phyloP scores from a whole-genome alignment of 2,329 filamentous ascomycete species.

The Phaeophleospora eucalypticola region DNA sequence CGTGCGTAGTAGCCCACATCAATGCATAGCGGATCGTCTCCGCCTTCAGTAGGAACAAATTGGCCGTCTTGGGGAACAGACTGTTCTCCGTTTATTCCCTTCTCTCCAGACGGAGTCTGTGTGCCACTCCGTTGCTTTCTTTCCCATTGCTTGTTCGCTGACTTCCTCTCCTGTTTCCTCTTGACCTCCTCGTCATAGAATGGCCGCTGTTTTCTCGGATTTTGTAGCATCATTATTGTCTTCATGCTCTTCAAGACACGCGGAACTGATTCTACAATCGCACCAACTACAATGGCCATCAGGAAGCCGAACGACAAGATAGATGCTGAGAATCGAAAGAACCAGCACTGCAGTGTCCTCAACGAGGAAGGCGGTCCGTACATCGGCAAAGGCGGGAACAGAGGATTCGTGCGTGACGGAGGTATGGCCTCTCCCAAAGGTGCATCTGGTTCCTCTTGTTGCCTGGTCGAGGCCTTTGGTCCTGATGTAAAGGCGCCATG shows the following conservation, averaged over 20 bases:
- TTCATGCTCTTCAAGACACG: slow-evolving; percentile 47
- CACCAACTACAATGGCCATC: slow-evolving; percentile 68
- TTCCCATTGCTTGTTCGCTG: slow-evolving; percentile 61
- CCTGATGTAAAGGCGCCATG: slow-evolving; percentile 32
- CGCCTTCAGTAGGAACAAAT: slow-evolving; percentile 74
- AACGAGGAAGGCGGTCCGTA: slow-evolving; percentile 70
- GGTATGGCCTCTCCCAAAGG: slow-evolving; percentile 48
- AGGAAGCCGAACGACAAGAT: slow-evolving; percentile 76
- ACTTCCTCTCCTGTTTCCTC: slow-evolving; percentile 53
- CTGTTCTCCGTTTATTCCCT: slow-evolving; percentile 32
- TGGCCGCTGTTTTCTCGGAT: slow-evolving; percentile 59
- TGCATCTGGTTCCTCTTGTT: slow-evolving; percentile 41
- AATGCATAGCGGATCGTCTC: slow-evolving; percentile 70
- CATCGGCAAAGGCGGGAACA: slow-evolving; percentile 79
- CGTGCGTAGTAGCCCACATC: slow-evolving; percentile 77
- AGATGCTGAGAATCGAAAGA: slow-evolving; percentile 65
- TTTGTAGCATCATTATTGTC: slow-evolving; percentile 53
- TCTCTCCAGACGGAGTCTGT: slow-evolving; percentile 41
- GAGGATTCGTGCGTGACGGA: slow-evolving; percentile 67
- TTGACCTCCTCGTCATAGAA: slow-evolving; percentile 71
- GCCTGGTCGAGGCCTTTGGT: slow-evolving; percentile 27
- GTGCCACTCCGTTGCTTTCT: slow-evolving; percentile 41
- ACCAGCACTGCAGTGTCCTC: slow-evolving; percentile 61
- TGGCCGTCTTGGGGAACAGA: slow-evolving; percentile 41
- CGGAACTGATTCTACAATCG: slow-evolving; percentile 64